phyloP scores from a whole-genome alignment of 345 rosid species.

The Carallia pectinifolia region DNA sequence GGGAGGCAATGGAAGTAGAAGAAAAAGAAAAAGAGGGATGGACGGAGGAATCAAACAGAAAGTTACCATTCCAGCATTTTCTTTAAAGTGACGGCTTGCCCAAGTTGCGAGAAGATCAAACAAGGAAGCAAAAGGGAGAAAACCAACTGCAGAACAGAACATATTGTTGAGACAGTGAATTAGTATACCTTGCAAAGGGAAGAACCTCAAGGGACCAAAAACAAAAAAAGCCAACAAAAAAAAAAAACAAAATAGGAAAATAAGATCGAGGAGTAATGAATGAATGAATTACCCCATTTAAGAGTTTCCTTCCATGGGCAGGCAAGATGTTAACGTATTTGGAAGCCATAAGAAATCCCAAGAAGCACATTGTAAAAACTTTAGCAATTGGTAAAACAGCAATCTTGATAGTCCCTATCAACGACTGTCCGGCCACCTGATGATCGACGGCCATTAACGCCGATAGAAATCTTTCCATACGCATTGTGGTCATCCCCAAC shows the following conservation, averaged over 20 bases:
- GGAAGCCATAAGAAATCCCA: constrained; percentile 98
- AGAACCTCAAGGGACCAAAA: no score
- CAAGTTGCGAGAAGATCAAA: constrained; percentile 93
- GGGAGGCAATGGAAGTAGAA: not conserved
- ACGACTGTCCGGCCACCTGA: constrained; percentile 52
- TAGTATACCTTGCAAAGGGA: not conserved
- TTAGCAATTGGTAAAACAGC: constrained; percentile 96
- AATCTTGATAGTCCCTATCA: constrained; percentile 63
- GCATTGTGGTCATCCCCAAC: not conserved
- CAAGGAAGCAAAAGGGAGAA: constrained; percentile 97
- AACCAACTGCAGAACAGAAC: constrained; percentile 62
- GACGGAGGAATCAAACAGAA: not conserved
- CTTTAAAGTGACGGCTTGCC: constrained; percentile 79
- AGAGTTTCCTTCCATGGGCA: constrained; percentile 78
- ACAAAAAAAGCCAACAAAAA: not conserved
- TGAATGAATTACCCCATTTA: constrained; percentile 68
- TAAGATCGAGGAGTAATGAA: no score
- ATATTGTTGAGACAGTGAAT: not conserved
- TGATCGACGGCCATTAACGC: constrained; percentile 27
- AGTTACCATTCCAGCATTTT: constrained; percentile 87
- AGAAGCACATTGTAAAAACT: constrained; percentile 88
- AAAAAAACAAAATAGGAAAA: not conserved
- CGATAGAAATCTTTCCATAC: constrained; percentile 42
- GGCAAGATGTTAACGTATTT: constrained; percentile 91
- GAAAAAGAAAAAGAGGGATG: not conserved